A percentile compares a stretch with the other conserved stretches of the same genome.
Conservation (phyloP, 345 rosid species). For the Populus simonii region DNA sequence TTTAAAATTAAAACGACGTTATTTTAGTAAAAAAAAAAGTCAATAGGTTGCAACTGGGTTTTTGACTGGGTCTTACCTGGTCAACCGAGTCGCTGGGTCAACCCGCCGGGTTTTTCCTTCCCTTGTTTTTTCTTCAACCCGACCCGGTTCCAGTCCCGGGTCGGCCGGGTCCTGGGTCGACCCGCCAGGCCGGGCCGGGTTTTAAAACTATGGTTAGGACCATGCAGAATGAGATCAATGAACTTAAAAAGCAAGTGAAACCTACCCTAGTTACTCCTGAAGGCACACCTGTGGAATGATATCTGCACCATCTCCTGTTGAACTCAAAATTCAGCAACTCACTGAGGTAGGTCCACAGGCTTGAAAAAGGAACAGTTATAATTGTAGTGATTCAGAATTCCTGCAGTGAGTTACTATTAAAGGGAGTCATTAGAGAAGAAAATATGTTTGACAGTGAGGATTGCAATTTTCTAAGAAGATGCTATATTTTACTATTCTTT, state of each 20-base stretch:
- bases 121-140: no score
- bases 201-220: slow-evolving; percentile 29
- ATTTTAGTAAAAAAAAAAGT: no score
- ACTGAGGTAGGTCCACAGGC: slow-evolving; percentile 42
- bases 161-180: no score
- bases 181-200: no score
- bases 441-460: background rate
- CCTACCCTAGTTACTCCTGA: slow-evolving; percentile 64
- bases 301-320: slow-evolving; percentile 50
- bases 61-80: no score
- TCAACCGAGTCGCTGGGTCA: no score
- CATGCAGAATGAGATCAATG: slow-evolving; percentile 56
- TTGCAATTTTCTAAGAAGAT: background rate
- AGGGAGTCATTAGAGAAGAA: background rate
- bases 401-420: background rate
- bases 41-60: no score
- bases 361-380: background rate
- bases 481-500: background rate
- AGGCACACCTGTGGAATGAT: slow-evolving; percentile 49
- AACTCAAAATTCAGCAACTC: slow-evolving; percentile 55
- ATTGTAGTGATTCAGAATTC: background rate
- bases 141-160: no score
- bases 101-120: no score
- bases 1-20: no score
- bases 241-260: slow-evolving; percentile 70